Percentiles rank a stretch among this genome's conserved stretches.
Evolutionary conservation across 495 filamentous ascomycete species (phyloP).

Genomic region (Amorphotheca resinae): DNA sequence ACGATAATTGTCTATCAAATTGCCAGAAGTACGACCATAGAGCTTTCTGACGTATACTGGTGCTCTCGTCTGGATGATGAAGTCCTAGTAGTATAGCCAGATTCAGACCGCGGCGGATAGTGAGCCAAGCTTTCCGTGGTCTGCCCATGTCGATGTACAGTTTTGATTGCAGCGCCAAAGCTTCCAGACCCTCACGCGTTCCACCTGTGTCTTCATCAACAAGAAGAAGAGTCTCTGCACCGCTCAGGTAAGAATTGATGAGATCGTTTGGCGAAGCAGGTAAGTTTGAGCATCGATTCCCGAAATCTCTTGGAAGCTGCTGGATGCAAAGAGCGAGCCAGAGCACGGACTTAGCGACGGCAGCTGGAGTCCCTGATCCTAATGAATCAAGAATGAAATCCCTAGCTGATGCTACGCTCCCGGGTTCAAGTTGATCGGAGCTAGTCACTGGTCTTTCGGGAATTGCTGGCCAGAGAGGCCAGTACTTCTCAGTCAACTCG

Average conservation of each 20-base stretch:
- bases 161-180: slow-evolving; percentile 33
- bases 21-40: slow-evolving; percentile 35
- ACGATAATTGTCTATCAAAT: slow-evolving; percentile 32
- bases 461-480: slow-evolving; percentile 24
- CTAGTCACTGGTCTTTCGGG: slow-evolving; percentile 19
- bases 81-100: slow-evolving; percentile 36
- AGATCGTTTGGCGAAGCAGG: slow-evolving; percentile 8
- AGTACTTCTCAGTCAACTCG: slow-evolving; percentile 20
- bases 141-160: slow-evolving; percentile 37
- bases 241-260: slow-evolving; percentile 24
- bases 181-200: slow-evolving; percentile 39
- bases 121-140: slow-evolving; percentile 38
- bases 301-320: slow-evolving; percentile 26
- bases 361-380: slow-evolving; percentile 16
- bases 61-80: slow-evolving; percentile 20
- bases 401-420: neutral
- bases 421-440: neutral
- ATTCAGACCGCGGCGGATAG: slow-evolving; percentile 32
- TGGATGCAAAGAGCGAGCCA: slow-evolving; percentile 26
- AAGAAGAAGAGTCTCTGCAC: slow-evolving; percentile 30
- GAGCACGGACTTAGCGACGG: slow-evolving; percentile 28
- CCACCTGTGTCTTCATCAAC: slow-evolving; percentile 35
- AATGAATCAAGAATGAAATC: slow-evolving; percentile 11
- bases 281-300: neutral
- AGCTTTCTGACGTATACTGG: slow-evolving; percentile 23